Base-by-base conservation (phyloP, 2,329 filamentous ascomycete species). In the Cercospora sojina region DNA sequence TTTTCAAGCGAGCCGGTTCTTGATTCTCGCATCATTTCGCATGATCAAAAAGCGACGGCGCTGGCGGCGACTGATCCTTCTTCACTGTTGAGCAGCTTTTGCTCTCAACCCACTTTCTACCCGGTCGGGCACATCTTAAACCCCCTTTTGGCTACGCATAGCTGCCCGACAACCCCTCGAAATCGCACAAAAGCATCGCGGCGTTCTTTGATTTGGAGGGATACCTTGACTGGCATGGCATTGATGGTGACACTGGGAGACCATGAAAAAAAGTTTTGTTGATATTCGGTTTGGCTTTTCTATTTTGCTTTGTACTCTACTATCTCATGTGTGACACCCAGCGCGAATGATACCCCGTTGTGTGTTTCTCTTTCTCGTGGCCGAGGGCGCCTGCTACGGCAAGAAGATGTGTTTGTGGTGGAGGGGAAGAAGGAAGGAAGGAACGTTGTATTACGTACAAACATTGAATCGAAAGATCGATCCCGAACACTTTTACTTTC, bases 1-100 rank as follows among this genome's bases (percentile, higher is more conserved):
- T 59, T 31, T 35, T 49, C 41, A 49, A 62, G 69, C 69, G 68
- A 71, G 66, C 70, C 69, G 70, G 66, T 68, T 65, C 66, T 49
- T 65, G 66, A 71, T 65, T 69, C 69, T 69, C 68, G 69, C 68
- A 66, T 62, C 47, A 58, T 62, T 23, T 57, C 59, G 62, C 63
- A 68, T 59, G 60, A 63, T 60, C 29, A 64, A 64, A 64, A 67
- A 72, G 70, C 68, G 69, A 70, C 61, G 69, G 70, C 69, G 69
- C 69, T 69, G 64, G 68, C 23, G 67, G 59, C 59, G 27, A 23
- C n/a, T 18, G 12, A 55, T 47, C 59, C 53, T 27, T 20, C 7
- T 31, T 20, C 16, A 2, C 5, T 27, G 5, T 27, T 27, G 62
- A 35, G 31, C 31, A 27, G 23, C 47, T 62, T 59, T 31, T 13